Conservation (phyloP, 805 yeast genomes). For the Pichia scutulata region DNA sequence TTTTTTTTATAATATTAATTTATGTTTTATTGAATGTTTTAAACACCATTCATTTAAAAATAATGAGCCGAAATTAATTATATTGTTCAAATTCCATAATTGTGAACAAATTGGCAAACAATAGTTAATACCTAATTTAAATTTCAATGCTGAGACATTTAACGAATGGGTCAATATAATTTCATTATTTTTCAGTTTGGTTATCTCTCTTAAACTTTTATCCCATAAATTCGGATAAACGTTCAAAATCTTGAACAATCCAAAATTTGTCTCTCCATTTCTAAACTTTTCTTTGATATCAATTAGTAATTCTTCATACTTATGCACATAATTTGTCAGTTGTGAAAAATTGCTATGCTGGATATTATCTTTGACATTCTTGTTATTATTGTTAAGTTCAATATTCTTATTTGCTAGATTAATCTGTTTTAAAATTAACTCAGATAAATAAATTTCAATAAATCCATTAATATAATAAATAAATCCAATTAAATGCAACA, state of each 20-base stretch:
- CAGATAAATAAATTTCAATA: constrained; percentile 1
- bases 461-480: constrained; percentile 11
- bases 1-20: background rate
- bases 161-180: constrained; percentile 1
- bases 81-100: constrained; percentile 10
- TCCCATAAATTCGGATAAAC: background rate
- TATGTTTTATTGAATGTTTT: background rate
- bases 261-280: background rate
- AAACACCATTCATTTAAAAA: constrained; percentile 18
- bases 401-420: background rate
- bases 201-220: constrained; percentile 5
- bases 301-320: background rate
- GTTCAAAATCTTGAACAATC: background rate
- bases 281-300: background rate
- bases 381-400: background rate
- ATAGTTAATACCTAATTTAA: constrained; percentile 9
- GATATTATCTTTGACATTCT: background rate
- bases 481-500: constrained; percentile 5
- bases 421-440: background rate
- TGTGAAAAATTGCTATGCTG: background rate
- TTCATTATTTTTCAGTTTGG: constrained; percentile 3
- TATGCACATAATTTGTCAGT: background rate
- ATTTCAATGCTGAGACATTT: background rate
- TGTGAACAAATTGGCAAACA: constrained; percentile 13
- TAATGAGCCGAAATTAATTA: constrained; percentile 19